These are phyloP conservation scores for Ophiostoma tasmaniense DNA, from an alignment of 2,329 filamentous ascomycete genomes.

Conservation along the genomic window DNA sequence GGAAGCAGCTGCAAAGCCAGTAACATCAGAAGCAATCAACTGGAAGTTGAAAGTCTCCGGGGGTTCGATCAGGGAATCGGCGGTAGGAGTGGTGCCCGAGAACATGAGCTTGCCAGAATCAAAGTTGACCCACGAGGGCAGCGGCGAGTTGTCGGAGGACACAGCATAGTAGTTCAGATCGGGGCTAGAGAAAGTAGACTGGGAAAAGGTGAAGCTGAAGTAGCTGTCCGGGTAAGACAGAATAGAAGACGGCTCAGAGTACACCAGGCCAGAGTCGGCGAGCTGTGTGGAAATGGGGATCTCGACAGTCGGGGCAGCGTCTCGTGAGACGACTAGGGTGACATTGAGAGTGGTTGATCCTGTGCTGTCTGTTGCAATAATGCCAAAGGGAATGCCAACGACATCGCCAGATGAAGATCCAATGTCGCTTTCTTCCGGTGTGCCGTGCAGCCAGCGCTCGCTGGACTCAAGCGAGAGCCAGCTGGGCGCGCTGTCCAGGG, in stretches of 20 bases:
- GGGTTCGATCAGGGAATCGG: constrained; percentile 53
- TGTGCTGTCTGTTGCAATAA: constrained; percentile 60
- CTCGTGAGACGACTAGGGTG: constrained; percentile 61
- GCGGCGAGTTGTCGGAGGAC: constrained; percentile 66
- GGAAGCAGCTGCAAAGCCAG: constrained; percentile 63
- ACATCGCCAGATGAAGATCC: constrained; percentile 34
- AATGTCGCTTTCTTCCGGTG: constrained; percentile 48
- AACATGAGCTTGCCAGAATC: constrained; percentile 56
- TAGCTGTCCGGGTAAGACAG: constrained; percentile 44
- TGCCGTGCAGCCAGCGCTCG: constrained; percentile 61
- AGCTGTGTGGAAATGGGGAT: constrained; percentile 53
- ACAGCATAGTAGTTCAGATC: constrained; percentile 67
- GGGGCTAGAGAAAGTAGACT: constrained; percentile 54
- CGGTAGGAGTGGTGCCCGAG: constrained; percentile 59
- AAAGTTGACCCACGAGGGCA: constrained; percentile 81
- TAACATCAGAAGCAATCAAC: constrained; percentile 68
- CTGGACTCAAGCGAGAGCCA: constrained; percentile 67
- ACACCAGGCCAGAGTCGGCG: constrained; percentile 43
- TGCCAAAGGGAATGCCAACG: constrained; percentile 51
- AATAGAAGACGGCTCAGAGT: constrained; percentile 52
- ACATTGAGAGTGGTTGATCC: constrained; percentile 57
- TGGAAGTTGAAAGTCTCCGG: constrained; percentile 65
- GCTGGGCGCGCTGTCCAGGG: constrained; percentile 53
- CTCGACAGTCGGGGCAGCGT: constrained; percentile 43
- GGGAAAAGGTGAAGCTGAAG: constrained; percentile 47